Evolutionary conservation across 1,139 yeast genomes (phyloP).

Genomic region (Candida sp.): DNA sequence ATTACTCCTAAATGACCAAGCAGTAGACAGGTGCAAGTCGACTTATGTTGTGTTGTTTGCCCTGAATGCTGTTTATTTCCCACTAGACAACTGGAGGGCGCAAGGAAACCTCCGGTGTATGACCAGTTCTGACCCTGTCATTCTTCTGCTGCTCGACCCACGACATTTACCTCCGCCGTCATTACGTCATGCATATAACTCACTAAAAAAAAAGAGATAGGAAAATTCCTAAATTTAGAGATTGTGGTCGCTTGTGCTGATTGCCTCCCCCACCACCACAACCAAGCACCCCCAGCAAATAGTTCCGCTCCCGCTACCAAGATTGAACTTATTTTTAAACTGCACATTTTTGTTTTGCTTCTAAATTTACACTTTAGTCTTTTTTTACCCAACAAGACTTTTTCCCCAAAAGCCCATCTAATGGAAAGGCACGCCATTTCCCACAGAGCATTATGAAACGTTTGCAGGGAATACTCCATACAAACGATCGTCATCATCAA

Average conservation of each 20-base stretch:
- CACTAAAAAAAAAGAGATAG: neutral
- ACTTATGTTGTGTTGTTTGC: too few species aligned
- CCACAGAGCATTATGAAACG: neutral
- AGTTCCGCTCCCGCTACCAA: too few species aligned
- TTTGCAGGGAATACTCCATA: neutral
- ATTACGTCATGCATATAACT: neutral
- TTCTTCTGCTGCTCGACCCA: neutral
- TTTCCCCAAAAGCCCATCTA: neutral
- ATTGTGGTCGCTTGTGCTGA: neutral
- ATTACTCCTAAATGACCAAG: too few species aligned
- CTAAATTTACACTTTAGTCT: neutral
- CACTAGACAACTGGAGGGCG: too few species aligned
- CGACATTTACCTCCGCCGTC: neutral
- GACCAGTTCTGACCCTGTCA: too few species aligned
- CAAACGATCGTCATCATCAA: neutral
- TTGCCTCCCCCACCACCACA: too few species aligned
- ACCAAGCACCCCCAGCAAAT: too few species aligned
- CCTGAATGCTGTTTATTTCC: too few species aligned
- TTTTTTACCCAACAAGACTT: neutral
- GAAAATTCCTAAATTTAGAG: neutral
- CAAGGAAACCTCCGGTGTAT: too few species aligned
- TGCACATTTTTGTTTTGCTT: neutral
- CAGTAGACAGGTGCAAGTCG: too few species aligned
- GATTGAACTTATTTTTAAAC: too few species aligned
- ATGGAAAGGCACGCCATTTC: neutral